phyloP scores from a whole-genome alignment of 2,329 filamentous ascomycete species.

The Polychaeton citri region DNA sequence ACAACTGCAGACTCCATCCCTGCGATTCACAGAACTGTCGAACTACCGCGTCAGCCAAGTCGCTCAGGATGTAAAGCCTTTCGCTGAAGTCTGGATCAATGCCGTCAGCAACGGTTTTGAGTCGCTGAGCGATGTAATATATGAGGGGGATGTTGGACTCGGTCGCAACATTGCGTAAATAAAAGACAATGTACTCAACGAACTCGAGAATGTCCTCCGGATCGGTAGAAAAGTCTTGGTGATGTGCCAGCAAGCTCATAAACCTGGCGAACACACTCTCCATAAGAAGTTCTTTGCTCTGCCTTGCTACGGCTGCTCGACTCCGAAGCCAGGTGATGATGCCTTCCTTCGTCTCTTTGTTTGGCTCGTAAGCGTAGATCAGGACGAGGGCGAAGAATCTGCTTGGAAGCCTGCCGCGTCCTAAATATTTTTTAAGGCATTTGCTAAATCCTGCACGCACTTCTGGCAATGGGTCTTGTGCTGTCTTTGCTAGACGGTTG shows the following conservation, averaged over 20 bases:
- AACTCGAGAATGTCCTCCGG: constrained; percentile 64
- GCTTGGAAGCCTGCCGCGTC: constrained; percentile 51
- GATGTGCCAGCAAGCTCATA: constrained; percentile 79
- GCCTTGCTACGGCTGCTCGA: constrained; percentile 52
- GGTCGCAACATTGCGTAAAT: constrained; percentile 66
- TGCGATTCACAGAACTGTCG: constrained; percentile 76
- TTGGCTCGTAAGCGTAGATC: constrained; percentile 81
- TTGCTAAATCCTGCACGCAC: constrained; percentile 70
- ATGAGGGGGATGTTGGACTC: constrained; percentile 81
- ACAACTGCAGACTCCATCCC: constrained; percentile 75
- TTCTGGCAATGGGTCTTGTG: constrained; percentile 61
- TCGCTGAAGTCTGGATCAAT: constrained; percentile 56
- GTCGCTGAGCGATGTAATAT: constrained; percentile 79
- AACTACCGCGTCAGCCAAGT: constrained; percentile 71
- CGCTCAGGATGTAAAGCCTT: constrained; percentile 72
- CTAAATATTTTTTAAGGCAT: constrained; percentile 83
- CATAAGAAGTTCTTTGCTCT: constrained; percentile 47
- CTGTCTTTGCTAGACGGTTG: constrained; percentile 65
- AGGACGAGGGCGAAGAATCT: constrained; percentile 88
- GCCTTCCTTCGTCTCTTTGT: constrained; percentile 55
- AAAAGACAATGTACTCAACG: constrained; percentile 80
- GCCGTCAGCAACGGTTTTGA: constrained; percentile 79
- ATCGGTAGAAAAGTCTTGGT: constrained; percentile 64
- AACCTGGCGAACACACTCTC: constrained; percentile 72
- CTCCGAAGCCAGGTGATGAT: constrained; percentile 84